Percentiles rank a stretch among this genome's conserved stretches.
Evolutionary conservation across 768 basidiomycete species (phyloP).

Genomic region (Naganishia antarctica): DNA sequence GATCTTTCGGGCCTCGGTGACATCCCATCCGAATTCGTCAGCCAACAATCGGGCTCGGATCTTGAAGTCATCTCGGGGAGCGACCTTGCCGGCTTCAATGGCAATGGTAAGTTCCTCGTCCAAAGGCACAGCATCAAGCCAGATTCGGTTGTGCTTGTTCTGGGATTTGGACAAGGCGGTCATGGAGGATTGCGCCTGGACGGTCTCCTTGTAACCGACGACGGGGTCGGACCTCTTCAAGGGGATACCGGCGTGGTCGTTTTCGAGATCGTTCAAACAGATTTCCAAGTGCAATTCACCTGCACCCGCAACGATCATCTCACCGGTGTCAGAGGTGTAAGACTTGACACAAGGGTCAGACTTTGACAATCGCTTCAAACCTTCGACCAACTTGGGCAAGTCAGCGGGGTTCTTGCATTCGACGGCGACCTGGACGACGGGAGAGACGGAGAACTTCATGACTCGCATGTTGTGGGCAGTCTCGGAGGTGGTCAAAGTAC

Average conservation of each 20-base stretch:
- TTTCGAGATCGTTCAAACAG: constrained; percentile 99
- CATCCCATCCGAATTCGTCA: constrained; percentile 96
- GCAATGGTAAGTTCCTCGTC: constrained; percentile 91
- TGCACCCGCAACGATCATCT: constrained; percentile 98
- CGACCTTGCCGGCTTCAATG: constrained; percentile 81
- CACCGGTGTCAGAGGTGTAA: constrained; percentile 83
- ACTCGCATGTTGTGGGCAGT: constrained; percentile 99
- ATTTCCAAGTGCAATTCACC: constrained; percentile 99
- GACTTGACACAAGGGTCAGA: constrained; percentile 99
- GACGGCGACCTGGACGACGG: constrained; percentile 96
- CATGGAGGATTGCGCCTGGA: constrained; percentile 90
- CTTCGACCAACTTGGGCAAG: constrained; percentile 98
- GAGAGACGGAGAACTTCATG: constrained; percentile 99
- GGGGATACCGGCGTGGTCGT: constrained; percentile 98
- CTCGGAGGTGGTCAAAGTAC: constrained; percentile 94
- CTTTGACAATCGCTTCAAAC: constrained; percentile 99
- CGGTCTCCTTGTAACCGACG: constrained; percentile 95
- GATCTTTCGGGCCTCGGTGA: constrained; percentile 98
- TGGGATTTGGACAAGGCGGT: constrained; percentile 97
- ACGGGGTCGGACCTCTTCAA: constrained; percentile 93
- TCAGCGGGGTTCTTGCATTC: constrained; percentile 99
- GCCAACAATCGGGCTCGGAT: constrained; percentile 88
- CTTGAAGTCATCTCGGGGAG: constrained; percentile 95
- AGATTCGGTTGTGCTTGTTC: constrained; percentile 99
- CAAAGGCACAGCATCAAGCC: constrained; percentile 83